phyloP scores from a whole-genome alignment of 257 asterid genomes.

The Penstemon barbatus region DNA sequence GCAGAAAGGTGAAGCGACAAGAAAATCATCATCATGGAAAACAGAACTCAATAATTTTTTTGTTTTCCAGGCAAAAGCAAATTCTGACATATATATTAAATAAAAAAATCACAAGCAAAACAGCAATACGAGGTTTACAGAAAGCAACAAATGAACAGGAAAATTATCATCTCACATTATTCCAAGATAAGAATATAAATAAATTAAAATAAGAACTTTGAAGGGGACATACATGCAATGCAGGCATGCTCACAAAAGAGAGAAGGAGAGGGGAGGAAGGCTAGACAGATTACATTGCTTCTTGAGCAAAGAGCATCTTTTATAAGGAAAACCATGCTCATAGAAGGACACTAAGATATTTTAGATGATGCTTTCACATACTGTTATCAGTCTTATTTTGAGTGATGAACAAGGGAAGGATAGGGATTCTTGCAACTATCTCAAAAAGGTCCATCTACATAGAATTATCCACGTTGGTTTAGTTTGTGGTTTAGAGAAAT shows the following conservation, averaged over 20 bases:
- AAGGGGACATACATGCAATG: background rate
- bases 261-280: background rate
- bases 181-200: background rate
- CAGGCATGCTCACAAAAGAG: background rate
- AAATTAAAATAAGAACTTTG: background rate
- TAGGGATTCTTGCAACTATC: too few relatives aligned
- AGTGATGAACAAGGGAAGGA: too few relatives aligned
- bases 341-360: background rate
- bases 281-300: background rate
- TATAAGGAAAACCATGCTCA: conserved; percentile 11
- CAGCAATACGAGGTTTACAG: too few relatives aligned
- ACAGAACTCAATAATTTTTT: too few relatives aligned
- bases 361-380: background rate
- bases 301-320: background rate
- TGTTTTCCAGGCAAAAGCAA: too few relatives aligned
- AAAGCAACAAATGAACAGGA: background rate
- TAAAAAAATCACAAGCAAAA: too few relatives aligned
- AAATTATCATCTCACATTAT: conserved; percentile 16
- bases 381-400: background rate
- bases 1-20: conserved; percentile 41
- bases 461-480: too few relatives aligned
- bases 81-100: too few relatives aligned
- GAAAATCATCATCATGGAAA: conserved; percentile 48
- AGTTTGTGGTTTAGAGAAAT: too few relatives aligned
- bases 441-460: too few relatives aligned